Conservation (phyloP, 2,329 filamentous ascomycete species). For the Fusarium nanum region DNA sequence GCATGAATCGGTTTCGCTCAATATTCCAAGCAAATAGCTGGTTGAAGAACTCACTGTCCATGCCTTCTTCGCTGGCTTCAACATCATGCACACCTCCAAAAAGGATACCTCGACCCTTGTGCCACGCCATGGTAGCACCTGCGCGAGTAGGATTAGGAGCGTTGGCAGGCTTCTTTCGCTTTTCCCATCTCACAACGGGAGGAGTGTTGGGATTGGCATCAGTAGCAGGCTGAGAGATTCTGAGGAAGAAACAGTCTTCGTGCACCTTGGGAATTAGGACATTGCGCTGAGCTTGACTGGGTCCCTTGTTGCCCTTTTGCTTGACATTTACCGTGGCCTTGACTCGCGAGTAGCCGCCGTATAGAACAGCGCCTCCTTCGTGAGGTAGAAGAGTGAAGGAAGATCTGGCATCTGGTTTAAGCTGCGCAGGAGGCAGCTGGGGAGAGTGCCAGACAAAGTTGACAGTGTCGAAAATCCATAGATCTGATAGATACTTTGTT, state of each 20-base stretch:
- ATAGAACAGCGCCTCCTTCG: constrained; percentile 88
- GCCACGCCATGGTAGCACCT: constrained; percentile 92
- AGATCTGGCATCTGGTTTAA: constrained; percentile 90
- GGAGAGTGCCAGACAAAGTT: constrained; percentile 88
- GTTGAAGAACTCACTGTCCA: constrained; percentile 98
- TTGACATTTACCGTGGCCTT: constrained; percentile 77
- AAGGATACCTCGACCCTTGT: constrained; percentile 90
- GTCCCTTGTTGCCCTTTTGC: constrained; percentile 63
- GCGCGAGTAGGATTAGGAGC: constrained; percentile 84
- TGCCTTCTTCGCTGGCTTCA: constrained; percentile 90
- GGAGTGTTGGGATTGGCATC: constrained; percentile 74
- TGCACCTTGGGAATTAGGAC: constrained; percentile 89
- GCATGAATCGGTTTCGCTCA: constrained; percentile 95
- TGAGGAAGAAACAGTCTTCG: constrained; percentile 93
- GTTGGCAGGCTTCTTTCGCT: constrained; percentile 91
- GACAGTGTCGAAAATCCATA: constrained; percentile 95
- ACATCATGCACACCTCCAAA: constrained; percentile 97
- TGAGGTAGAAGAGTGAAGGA: constrained; percentile 94
- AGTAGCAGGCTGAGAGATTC: constrained; percentile 77
- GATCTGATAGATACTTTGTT: constrained; percentile 91
- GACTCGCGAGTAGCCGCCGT: constrained; percentile 92
- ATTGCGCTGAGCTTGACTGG: constrained; percentile 72
- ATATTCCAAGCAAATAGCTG: constrained; percentile 92
- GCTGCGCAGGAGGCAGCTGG: constrained; percentile 77
- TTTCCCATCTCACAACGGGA: constrained; percentile 88